Evolutionary conservation across 352 stramenopile genomes (phyloP), one percentile per base, ranked within the genome.

Genomic region (Phytophthora sojae): DNA sequence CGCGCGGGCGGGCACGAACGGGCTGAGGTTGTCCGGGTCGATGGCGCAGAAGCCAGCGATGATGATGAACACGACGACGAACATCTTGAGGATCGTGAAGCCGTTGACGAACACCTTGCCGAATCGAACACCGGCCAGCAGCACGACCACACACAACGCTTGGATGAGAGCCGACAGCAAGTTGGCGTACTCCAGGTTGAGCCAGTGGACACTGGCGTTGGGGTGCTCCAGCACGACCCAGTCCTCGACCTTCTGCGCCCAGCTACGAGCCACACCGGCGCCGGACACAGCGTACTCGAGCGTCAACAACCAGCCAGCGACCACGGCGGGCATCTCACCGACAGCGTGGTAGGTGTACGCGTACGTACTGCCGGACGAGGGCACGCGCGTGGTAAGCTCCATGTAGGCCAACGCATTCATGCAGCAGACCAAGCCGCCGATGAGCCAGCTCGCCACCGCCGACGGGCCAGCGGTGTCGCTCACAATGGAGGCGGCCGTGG

Each of bases 21-120:
- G 92, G 7, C 69, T 79, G 35, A 97, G 63, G 67, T 98, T 97
- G 2, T 81, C 72, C 2, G 67, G 9, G 59, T 95, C 67, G 55
- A 93, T 91, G n/a, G 93, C 76, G 9, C 77, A 69, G 52, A 96
- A 95, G 3, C 90, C 92, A 25, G 80, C 88, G 32, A 94, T 69
- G 52, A 90, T 95, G 83, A 98, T 97, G 69, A 97, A 96, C 15
- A 85, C 55, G 7, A 97, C 88, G 30, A 98, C 76, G 26, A 71
- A 53, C 57, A 89, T 66, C 76, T 91, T 91, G 54, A 88, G 75
- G 57, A 78, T 81, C 7, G 87, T 93, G 61, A 97, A 85, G 44
- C 82, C 72, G 67, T 95, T 91, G 21, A 92, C 82, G 14, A 93
- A 89, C 26, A 82, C 29, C 68, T 96, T 95, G 47, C 86, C 89